Evolutionary conservation across 495 filamentous ascomycete species (phyloP), one percentile per base, ranked within the genome.

Genomic region (Xylaria bambusicola): DNA sequence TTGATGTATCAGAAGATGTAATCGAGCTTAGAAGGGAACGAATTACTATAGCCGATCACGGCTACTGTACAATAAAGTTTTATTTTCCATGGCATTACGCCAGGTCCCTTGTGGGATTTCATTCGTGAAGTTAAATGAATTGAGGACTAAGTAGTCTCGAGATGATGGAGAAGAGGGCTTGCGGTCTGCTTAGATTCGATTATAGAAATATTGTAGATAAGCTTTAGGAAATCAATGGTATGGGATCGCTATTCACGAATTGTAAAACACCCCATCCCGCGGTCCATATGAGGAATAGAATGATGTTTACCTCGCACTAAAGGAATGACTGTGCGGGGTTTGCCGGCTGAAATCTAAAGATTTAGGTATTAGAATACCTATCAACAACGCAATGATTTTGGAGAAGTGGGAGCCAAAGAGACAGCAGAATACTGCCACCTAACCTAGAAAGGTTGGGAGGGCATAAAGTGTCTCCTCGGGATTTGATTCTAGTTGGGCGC

Each of bases 401-500:
- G n/a, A n/a, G n/a, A n/a, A n/a, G n/a, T n/a, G n/a, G n/a, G n/a
- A n/a, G n/a, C n/a, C n/a, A n/a, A n/a, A n/a, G n/a, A n/a, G n/a
- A n/a, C n/a, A n/a, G n/a, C n/a, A n/a, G n/a, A n/a, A n/a, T n/a
- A n/a, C n/a, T n/a, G n/a, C n/a, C n/a, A n/a, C n/a, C n/a, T n/a
- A n/a, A n/a, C 29, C 29, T 10, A 33, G 29, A 10, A 33, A 33
- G 5, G 29, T 10, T 33, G 29, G 10, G 5, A 33, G 5, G 29
- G 29, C 15, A 15, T 24, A 51, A 20, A n/a, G 24, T 13, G 13
- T 29, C 17, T 33, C 38, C 36, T 54, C 52, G 52, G 52, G 52
- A 44, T 54, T 54, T 54, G 52, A 44, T n/a, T n/a, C n/a, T n/a
- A n/a, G n/a, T 40, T 15, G 44, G 23, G 52, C 38, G 38, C 52